A percentile compares a stretch with the other conserved stretches of the same genome.
These are phyloP conservation scores for Raphidocelis subcapitata DNA, from an alignment of 139 green algal species.

Conservation along the genomic window DNA sequence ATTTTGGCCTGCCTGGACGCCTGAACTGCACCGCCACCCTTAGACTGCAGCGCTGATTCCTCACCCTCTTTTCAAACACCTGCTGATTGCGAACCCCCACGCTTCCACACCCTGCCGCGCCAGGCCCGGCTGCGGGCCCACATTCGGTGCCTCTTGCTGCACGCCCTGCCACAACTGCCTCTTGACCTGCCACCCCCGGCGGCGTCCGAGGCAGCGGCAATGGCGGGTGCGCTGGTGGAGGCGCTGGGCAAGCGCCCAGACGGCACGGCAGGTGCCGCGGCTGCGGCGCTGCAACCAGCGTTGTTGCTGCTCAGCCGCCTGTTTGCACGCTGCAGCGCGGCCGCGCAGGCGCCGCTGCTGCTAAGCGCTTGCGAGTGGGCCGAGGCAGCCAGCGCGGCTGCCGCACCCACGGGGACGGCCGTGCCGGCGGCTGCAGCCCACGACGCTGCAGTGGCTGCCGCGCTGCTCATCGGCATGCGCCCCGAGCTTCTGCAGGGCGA, in stretches of 20 bases:
- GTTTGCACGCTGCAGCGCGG: neutral
- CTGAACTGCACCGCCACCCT: too few relatives aligned
- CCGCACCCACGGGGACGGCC: neutral
- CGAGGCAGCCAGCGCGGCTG: slow-evolving; percentile 6
- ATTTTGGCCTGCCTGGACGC: too few relatives aligned
- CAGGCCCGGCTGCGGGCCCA: too few relatives aligned
- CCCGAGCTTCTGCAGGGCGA: slow-evolving; percentile 3
- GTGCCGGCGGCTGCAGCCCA: neutral
- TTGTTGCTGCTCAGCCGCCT: slow-evolving; percentile 1
- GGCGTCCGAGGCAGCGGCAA: slow-evolving; percentile 10
- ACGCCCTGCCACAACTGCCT: slow-evolving; percentile 11
- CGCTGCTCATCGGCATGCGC: slow-evolving; percentile 5
- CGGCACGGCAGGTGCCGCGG: neutral
- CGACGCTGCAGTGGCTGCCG: neutral
- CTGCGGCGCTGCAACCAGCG: slow-evolving; percentile 7
- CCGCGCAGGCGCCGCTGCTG: slow-evolving; percentile 12
- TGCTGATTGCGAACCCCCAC: too few relatives aligned
- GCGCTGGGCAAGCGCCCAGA: slow-evolving; percentile 15
- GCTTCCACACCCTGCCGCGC: too few relatives aligned
- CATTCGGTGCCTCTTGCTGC: neutral
- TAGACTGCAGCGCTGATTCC: too few relatives aligned
- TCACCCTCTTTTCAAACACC: too few relatives aligned
- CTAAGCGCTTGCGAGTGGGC: slow-evolving; percentile 13
- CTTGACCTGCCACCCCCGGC: neutral
- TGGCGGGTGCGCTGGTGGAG: neutral